phyloP scores from a whole-genome alignment of 2,329 filamentous ascomycete species.

The Epichloe elymi region DNA sequence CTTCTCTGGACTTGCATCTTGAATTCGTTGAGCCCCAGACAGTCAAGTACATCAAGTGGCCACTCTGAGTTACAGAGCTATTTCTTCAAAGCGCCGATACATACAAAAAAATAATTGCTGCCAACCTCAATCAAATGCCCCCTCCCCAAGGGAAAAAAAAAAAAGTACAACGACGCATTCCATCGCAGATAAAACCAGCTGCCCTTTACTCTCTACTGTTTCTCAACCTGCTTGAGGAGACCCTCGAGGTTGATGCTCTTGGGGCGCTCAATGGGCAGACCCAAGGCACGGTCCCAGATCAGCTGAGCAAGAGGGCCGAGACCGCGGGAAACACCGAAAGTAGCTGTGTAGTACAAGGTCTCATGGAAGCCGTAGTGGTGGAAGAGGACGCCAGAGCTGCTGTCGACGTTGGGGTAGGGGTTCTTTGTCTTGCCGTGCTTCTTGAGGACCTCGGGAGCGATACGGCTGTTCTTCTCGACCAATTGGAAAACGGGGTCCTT shows the following conservation, averaged over 20 bases:
- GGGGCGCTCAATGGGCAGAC: constrained; percentile 89
- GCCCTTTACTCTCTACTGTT: constrained; percentile 17
- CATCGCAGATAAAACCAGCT: not conserved
- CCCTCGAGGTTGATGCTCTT: constrained; percentile 95
- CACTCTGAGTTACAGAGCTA: too few species aligned
- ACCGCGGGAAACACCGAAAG: constrained; percentile 55
- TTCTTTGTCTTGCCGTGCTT: constrained; percentile 98
- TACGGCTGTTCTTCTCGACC: constrained; percentile 82
- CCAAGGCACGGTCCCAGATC: constrained; percentile 89
- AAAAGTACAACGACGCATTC: not conserved
- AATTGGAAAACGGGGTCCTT: constrained; percentile 84
- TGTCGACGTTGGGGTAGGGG: constrained; percentile 94
- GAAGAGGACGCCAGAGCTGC: constrained; percentile 85
- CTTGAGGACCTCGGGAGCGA: constrained; percentile 79
- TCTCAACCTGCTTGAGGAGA: constrained; percentile 55
- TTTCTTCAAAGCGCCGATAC: too few species aligned
- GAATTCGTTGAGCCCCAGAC: too few species aligned
- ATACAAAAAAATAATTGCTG: constrained; percentile 13
- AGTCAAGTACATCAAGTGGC: too few species aligned
- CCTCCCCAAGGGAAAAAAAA: not conserved
- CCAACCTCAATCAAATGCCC: not conserved
- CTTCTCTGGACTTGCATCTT: too few species aligned
- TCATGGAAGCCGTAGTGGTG: constrained; percentile 97
- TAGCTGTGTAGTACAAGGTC: constrained; percentile 83
- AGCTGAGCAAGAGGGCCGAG: constrained; percentile 86